Percentiles rank a stretch among this genome's conserved stretches.
Evolutionary conservation across 2,329 filamentous ascomycete genomes (phyloP).

Genomic region (Pezicula rhizophila): DNA sequence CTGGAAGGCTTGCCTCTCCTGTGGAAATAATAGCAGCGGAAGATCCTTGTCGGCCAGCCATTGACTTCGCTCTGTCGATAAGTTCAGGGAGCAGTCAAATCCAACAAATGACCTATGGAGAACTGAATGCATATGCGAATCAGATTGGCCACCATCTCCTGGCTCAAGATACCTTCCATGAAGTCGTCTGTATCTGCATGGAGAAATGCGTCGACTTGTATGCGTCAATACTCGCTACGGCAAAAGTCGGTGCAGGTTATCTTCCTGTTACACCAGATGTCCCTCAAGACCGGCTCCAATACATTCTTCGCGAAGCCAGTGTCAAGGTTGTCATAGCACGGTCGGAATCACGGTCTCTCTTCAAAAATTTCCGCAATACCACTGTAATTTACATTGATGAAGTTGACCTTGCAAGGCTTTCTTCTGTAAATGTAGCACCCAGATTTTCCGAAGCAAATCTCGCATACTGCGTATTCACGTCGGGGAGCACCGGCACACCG

Average conservation of each 20-base stretch:
- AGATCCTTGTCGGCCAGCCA: constrained; percentile 49
- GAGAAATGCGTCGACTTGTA: constrained; percentile 72
- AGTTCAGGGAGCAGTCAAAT: constrained; percentile 28
- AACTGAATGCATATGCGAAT: constrained; percentile 61
- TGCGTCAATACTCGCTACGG: constrained; percentile 63
- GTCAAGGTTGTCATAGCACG: constrained; percentile 40
- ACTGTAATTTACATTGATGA: constrained; percentile 25
- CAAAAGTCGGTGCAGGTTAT: constrained; percentile 74
- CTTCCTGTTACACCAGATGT: constrained; percentile 73
- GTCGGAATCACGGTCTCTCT: constrained; percentile 22
- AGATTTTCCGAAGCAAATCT: constrained; percentile 27
- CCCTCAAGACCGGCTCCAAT: constrained; percentile 51
- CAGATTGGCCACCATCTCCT: constrained; percentile 52
- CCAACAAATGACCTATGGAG: constrained; percentile 52
- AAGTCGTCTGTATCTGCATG: constrained; percentile 68
- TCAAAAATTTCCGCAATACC: constrained; percentile 13
- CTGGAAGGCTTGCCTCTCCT: constrained; percentile 18
- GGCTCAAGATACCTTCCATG: constrained; percentile 38
- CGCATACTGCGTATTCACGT: constrained; percentile 78
- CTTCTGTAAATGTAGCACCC: constrained; percentile 13
- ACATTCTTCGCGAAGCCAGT: constrained; percentile 57
- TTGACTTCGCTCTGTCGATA: constrained; percentile 56
- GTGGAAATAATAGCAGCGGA: constrained; percentile 23
- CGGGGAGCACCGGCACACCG: constrained; percentile 69
- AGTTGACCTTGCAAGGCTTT: constrained; percentile 13